Evolutionary conservation across 768 basidiomycete species (phyloP), one percentile per base, ranked within the genome.

Genomic region (Mycena pura): DNA sequence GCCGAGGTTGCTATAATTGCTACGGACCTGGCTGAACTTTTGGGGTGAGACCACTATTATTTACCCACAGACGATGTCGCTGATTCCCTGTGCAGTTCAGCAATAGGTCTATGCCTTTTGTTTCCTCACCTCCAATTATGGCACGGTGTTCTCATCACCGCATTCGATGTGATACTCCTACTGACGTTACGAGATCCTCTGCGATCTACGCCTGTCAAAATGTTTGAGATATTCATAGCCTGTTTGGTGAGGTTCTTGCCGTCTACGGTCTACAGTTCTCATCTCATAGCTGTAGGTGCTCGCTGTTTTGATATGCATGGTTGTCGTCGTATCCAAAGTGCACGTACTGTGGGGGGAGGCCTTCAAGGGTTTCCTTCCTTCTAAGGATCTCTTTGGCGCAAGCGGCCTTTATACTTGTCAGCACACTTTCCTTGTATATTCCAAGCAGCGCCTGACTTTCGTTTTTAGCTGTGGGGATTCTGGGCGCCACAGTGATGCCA

Each of bases 401-500:
- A 83, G 83, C 13, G 85, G 82, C 27, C 72, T 92, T 19, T 92
- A 90, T 68, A 87, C 84, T 1, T 88, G 90, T 90, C 69, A 40
- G 84, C 73, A 8, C 43, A 31, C 34, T n/a, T 17, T 28, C 28
- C 4, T n/a, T 21, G 38, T 43, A n/a, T n/a, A n/a, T n/a, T n/a
- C n/a, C n/a, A n/a, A n/a, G n/a, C n/a, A n/a, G 49, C 41, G 47
- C 25, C 24, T 45, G 6, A 17, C 44, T 51, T 39, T 22, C 17
- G 15, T 40, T 15, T 10, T 8, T 36, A 66, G 64, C 64, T 28
- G 85, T 91, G 52, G 90, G 90, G 32, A 87, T 93, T 48, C 69
- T 91, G 1, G 89, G 91, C 28, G 93, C 93, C 1, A 97, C 93
- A 3, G 89, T 95, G 60, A 96, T 96, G 95, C 95, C 95, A 0